phyloP scores from a whole-genome alignment of 2,329 filamentous ascomycete genomes.

The Exserohilum rostratum region DNA sequence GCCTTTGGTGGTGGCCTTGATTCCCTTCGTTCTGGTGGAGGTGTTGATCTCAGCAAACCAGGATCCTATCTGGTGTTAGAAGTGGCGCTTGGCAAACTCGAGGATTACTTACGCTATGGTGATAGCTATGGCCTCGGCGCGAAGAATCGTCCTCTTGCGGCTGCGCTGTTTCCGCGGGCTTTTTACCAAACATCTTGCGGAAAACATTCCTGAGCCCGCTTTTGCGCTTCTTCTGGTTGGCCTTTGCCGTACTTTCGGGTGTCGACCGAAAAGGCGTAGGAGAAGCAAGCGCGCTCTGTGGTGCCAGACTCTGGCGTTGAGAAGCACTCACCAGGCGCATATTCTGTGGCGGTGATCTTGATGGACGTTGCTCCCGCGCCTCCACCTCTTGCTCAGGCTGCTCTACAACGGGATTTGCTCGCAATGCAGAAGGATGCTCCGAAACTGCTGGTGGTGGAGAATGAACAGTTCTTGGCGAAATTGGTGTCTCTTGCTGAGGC shows the following conservation, averaged over 20 bases:
- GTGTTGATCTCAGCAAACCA: conserved; percentile 32
- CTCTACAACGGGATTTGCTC: conserved; percentile 19
- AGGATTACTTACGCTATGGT: conserved; percentile 39
- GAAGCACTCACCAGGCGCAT: conserved; percentile 32
- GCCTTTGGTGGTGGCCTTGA: conserved; percentile 14
- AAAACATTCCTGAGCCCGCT: conserved; percentile 46
- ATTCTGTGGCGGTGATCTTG: conserved; percentile 27
- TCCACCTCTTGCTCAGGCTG: conserved; percentile 14
- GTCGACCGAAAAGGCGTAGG: conserved; percentile 40
- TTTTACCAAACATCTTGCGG: conserved; percentile 48
- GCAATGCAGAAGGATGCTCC: conserved; percentile 16
- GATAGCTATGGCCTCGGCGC: conserved; percentile 40
- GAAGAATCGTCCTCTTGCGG: conserved; percentile 24
- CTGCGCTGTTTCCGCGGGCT: conserved; percentile 32
- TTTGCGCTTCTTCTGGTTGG: conserved; percentile 42
- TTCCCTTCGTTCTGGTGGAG: conserved; percentile 19
- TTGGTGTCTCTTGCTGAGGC: conserved; percentile 17
- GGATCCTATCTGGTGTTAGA: conserved; percentile 35
- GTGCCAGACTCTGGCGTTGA: conserved; percentile 34
- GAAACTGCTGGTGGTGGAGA: conserved; percentile 14
- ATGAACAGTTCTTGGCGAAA: conserved; percentile 21
- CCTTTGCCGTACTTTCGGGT: conserved; percentile 35
- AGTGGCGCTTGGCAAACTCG: neutral
- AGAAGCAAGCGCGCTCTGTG: conserved; percentile 29
- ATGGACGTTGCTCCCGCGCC: conserved; percentile 8